Evolutionary conservation across 345 rosid species (phyloP).

Genomic region (Salix viminalis): DNA sequence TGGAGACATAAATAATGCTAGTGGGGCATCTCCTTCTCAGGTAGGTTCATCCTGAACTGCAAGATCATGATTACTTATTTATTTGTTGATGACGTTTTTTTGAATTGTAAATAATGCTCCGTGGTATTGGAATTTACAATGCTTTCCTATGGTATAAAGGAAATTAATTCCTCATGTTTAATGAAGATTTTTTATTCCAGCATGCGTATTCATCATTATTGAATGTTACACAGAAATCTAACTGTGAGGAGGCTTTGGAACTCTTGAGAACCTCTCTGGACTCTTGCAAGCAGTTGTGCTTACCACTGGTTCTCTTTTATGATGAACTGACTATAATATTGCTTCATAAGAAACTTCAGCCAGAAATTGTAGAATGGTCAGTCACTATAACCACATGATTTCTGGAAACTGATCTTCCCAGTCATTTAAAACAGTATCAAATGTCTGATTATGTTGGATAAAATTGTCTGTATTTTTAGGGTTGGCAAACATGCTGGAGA

Average conservation of each 20-base stretch:
- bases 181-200: background rate
- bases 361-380: slow-evolving; percentile 74
- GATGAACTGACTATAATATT: slow-evolving; percentile 64
- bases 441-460: background rate
- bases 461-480: slow-evolving; percentile 40
- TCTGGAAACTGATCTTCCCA: slow-evolving; percentile 15
- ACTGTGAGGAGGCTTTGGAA: slow-evolving; percentile 67
- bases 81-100: slow-evolving; percentile 1
- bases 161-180: slow-evolving; percentile 6
- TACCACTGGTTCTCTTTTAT: slow-evolving; percentile 56
- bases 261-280: slow-evolving; percentile 63
- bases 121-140: background rate
- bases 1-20: slow-evolving; percentile 43
- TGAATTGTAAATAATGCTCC: background rate
- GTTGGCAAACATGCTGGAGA: slow-evolving; percentile 69
- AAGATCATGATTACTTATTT: background rate
- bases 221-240: slow-evolving; percentile 42
- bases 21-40: slow-evolving; percentile 38
- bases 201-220: background rate
- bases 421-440: slow-evolving; percentile 11
- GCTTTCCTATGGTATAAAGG: background rate
- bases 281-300: slow-evolving; percentile 59
- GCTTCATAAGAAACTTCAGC: slow-evolving; percentile 52
- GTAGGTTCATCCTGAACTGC: slow-evolving; percentile 27
- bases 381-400: slow-evolving; percentile 10